Conservation (phyloP, 768 basidiomycete species). For the Suillus paluster region DNA sequence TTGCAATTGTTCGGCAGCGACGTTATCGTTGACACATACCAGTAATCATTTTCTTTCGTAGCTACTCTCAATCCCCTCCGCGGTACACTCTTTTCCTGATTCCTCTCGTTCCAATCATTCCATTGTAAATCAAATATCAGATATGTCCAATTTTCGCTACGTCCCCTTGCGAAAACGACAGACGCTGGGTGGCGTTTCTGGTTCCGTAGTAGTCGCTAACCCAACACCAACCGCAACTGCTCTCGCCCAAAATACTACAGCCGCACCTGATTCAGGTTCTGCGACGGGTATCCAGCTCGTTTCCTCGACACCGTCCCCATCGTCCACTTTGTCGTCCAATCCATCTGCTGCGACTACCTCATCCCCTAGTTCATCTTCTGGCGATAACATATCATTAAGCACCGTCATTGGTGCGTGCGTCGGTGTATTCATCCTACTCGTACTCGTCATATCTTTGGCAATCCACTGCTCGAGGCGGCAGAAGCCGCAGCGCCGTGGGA, state of each 20-base stretch:
- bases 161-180: conserved; percentile 20
- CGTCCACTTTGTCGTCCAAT: conserved; percentile 6
- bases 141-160: conserved; percentile 22
- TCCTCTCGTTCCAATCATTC: conserved; percentile 10
- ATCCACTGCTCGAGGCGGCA: conserved; percentile 56
- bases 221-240: conserved; percentile 31
- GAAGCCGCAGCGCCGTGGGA: conserved; percentile 15
- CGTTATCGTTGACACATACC: background rate
- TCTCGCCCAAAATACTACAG: conserved; percentile 25
- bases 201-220: conserved; percentile 27
- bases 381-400: conserved; percentile 35
- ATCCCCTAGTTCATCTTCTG: conserved; percentile 18
- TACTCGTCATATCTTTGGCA: conserved; percentile 52
- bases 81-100: conserved; percentile 23
- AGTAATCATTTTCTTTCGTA: background rate
- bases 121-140: background rate
- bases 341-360: conserved; percentile 17
- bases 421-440: conserved; percentile 58
- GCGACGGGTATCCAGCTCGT: conserved; percentile 21
- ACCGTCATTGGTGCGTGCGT: conserved; percentile 69
- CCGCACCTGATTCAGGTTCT: background rate
- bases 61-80: conserved; percentile 23
- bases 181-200: conserved; percentile 16
- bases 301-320: background rate
- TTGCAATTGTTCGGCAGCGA: background rate